These are phyloP conservation scores for Hanseniaspora valbyensis DNA, from an alignment of 805 yeast species.

Conservation along the genomic window DNA sequence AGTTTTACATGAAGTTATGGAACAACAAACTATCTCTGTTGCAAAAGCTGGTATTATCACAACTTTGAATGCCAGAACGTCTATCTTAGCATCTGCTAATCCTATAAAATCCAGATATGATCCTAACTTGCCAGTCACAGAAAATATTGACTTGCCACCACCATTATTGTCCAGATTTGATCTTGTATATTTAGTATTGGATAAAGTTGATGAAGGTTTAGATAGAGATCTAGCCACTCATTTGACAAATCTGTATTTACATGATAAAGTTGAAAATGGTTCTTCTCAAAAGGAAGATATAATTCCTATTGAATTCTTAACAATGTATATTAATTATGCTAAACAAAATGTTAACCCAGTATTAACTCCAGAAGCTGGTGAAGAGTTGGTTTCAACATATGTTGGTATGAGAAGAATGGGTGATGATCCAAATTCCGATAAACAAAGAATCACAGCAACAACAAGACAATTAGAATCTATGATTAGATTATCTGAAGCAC, in stretches of 20 bases:
- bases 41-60: slow-evolving; percentile 98
- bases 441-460: slow-evolving; percentile 91
- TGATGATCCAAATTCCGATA: slow-evolving; percentile 76
- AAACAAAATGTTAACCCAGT: slow-evolving; percentile 74
- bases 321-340: slow-evolving; percentile 88
- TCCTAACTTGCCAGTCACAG: slow-evolving; percentile 88
- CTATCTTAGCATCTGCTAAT: slow-evolving; percentile 91
- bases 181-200: slow-evolving; percentile 81
- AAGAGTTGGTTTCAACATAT: slow-evolving; percentile 73
- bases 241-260: slow-evolving; percentile 81
- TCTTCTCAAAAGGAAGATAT: slow-evolving; percentile 43
- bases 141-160: slow-evolving; percentile 93
- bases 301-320: slow-evolving; percentile 76
- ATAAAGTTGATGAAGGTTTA: slow-evolving; percentile 74
- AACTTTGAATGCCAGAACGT: slow-evolving; percentile 90
- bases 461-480: slow-evolving; percentile 93
- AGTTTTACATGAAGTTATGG: slow-evolving; percentile 97
- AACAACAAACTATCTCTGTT: slow-evolving; percentile 94
- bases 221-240: slow-evolving; percentile 86
- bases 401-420: slow-evolving; percentile 92
- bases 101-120: slow-evolving; percentile 93
- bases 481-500: slow-evolving; percentile 92
- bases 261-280: slow-evolving; percentile 70
- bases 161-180: slow-evolving; percentile 92
- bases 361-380: slow-evolving; percentile 68